Base-by-base conservation (phyloP, 768 basidiomycete genomes). In the Exidia glandulosa region DNA sequence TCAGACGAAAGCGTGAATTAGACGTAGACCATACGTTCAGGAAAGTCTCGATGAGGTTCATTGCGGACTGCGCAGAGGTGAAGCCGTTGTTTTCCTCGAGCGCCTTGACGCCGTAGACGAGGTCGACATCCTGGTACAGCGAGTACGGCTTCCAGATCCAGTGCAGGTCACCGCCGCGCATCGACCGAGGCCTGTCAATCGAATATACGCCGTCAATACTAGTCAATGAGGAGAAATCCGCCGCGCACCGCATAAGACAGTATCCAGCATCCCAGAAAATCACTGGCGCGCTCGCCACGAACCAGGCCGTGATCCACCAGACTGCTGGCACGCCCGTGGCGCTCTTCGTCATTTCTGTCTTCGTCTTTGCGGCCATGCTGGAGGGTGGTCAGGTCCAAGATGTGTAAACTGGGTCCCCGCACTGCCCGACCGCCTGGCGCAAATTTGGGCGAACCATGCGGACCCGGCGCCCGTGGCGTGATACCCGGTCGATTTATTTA, bases 71-170 rank as follows among this genome's bases (percentile, higher is more conserved):
- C 16, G 92, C 92, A 64, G 82, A 89, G 19, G 91, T 84, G 71
- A 94, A 95, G 0, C 93, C 93, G 59, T 85, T 79, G 32, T 82
- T 81, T 0, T 76, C 71, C 63, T 83, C 72, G n/a, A 86, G 74
- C 0, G 88, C 80, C 56, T 79, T 77, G 30, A 83, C 57, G 7
- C 93, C 90, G 64, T 94, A 94, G 3, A 92, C 75, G 85, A 89
- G 54, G 62, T 78, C 74, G 33, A 90, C 74, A n/a, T 85, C 75
- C 67, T 90, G 85, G 72, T 91, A 92, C 32, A 88, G 61, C 29
- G 77, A 79, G 67, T 94, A 94, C 2, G 90, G 90, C 61, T 79
- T 75, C 93, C 92, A 95, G 48, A 94, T 80, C 92, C 91, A 94
- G 65, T 93, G 88, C 52, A 94, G 76, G 71, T 94, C 90, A 2